These are phyloP conservation scores for Phytophthora chlamydospora DNA, from an alignment of 352 stramenopile genomes.

Conservation along the genomic window DNA sequence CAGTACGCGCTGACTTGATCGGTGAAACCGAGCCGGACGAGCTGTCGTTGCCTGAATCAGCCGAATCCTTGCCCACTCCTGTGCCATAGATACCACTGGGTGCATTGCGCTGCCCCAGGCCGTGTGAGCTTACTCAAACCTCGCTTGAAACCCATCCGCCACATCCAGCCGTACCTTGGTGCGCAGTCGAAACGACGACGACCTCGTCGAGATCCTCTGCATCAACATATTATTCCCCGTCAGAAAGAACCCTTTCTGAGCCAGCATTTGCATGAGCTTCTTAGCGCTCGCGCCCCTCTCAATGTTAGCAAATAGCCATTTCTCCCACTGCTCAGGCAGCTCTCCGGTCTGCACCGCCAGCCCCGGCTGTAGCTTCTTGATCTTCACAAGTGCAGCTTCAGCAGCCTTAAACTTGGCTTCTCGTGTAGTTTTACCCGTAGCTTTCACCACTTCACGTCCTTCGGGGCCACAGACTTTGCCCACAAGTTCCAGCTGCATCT, in stretches of 20 bases:
- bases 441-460: constrained; percentile 45
- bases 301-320: constrained; percentile 72
- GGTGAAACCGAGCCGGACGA: constrained; percentile 6
- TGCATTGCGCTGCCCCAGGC: constrained; percentile 39
- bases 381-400: constrained; percentile 53
- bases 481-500: constrained; percentile 58
- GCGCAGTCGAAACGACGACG: constrained; percentile 55
- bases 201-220: constrained; percentile 63
- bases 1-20: constrained; percentile 29
- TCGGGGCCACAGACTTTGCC: constrained; percentile 58
- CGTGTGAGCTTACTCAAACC: constrained; percentile 9
- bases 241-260: constrained; percentile 66
- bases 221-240: constrained; percentile 58
- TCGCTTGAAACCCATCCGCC: background rate
- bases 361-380: constrained; percentile 69
- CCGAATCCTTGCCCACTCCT: constrained; percentile 12
- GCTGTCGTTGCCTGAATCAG: constrained; percentile 5
- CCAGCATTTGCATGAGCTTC: constrained; percentile 62
- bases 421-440: constrained; percentile 56
- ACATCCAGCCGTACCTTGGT: constrained; percentile 39
- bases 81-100: constrained; percentile 51
- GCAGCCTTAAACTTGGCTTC: constrained; percentile 80
- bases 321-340: constrained; percentile 58
- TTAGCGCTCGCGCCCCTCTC: constrained; percentile 47
- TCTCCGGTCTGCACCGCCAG: constrained; percentile 56